Conservation (phyloP, 495 filamentous ascomycete genomes). For the Penicillium coprophilum region DNA sequence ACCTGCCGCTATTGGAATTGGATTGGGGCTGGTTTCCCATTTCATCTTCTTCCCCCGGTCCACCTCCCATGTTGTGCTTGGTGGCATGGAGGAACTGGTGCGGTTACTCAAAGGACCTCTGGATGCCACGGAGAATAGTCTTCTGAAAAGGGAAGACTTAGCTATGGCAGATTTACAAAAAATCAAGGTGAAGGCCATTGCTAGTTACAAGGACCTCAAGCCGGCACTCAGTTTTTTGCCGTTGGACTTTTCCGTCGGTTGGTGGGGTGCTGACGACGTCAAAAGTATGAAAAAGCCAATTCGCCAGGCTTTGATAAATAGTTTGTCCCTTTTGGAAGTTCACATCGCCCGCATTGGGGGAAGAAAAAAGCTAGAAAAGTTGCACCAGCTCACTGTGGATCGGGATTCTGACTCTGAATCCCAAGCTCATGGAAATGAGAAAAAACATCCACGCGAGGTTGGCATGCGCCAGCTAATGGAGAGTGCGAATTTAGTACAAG, state of each 20-base stretch:
- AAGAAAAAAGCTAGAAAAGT: slow-evolving; percentile 24
- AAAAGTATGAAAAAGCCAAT: slow-evolving; percentile 30
- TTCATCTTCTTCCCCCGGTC: slow-evolving; percentile 45
- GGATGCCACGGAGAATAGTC: slow-evolving; percentile 22
- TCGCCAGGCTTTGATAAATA: slow-evolving; percentile 22
- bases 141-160: slow-evolving; percentile 17
- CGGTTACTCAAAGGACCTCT: slow-evolving; percentile 32
- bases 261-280: slow-evolving; percentile 33
- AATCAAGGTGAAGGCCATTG: slow-evolving; percentile 23
- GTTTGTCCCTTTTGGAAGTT: slow-evolving; percentile 25
- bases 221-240: slow-evolving; percentile 30
- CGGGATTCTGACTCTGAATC: slow-evolving; percentile 12
- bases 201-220: slow-evolving; percentile 22
- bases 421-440: slow-evolving; percentile 15
- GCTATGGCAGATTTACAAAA: slow-evolving; percentile 16
- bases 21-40: slow-evolving; percentile 37
- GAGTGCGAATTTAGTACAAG: slow-evolving; percentile 24
- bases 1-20: slow-evolving; percentile 40
- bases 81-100: slow-evolving; percentile 35
- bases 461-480: slow-evolving; percentile 32
- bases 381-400: slow-evolving; percentile 14
- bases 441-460: slow-evolving; percentile 22
- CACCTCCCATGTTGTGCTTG: slow-evolving; percentile 38
- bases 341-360: slow-evolving; percentile 29
- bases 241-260: slow-evolving; percentile 33